Evolutionary conservation across 2,329 filamentous ascomycete species (phyloP), one percentile per base, ranked within the genome.

Genomic region (Fusarium nanum): DNA sequence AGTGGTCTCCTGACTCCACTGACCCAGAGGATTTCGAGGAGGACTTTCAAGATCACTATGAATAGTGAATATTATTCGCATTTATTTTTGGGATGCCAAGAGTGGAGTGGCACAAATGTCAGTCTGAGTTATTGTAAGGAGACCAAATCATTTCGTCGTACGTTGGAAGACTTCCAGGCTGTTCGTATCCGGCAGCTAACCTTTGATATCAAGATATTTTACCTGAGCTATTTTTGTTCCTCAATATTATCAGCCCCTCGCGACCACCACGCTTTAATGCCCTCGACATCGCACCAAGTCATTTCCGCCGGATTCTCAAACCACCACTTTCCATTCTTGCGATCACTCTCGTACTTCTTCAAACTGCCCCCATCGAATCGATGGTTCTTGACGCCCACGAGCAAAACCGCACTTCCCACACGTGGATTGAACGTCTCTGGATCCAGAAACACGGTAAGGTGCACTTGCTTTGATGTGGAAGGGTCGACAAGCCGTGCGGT

Each of bases 331-430:
- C 72, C 73, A 34, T 72, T 69, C 42, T 74, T 75, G 32, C 68
- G 69, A 62, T 83, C 82, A 61, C 81, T 83, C 16, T 77, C 79
- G 49, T 83, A 83, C 70, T 83, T 83, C 70, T 83, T 83, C 52
- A 83, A 62, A 32, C 80, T 82, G 0, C 82, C 82, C 1, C 81
- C 82, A 18, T 88, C 86, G 60, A 85, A 88, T 3, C 81, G 76
- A 52, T 89, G 87, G 32, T 88, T 89, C 77, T 88, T 89, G 3
- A 88, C 86, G 0, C 86, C 86, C 0, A 85, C 79, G 1, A 89
- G 76, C 6, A 89, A 67, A 2, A 88, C 83, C 0, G 83, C 83
- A 53, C 81, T 84, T 5, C 86, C 87, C 0, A 87, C 72, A 0
- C 46, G 59, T 0, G 87, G 86, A 2, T 61, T 67, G 67, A 88